phyloP scores from a whole-genome alignment of 306 rosid species.

The Vigna trinervia region DNA sequence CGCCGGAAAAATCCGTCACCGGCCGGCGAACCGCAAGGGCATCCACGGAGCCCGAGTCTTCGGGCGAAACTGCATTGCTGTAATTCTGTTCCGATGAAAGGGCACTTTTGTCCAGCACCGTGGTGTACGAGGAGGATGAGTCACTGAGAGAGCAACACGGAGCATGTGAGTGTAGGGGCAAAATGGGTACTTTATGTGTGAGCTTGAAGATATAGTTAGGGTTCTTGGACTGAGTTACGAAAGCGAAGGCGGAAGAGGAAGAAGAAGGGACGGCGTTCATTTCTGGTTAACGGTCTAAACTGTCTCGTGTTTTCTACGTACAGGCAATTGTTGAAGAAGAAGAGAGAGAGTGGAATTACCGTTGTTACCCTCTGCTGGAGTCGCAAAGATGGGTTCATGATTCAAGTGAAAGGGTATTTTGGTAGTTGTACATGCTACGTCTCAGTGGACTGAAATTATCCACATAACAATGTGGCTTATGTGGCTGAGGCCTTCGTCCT shows the following conservation, averaged over 20 bases:
- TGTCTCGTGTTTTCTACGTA: constrained; percentile 36
- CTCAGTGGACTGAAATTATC: constrained; percentile 35
- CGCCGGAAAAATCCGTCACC: constrained; percentile 59
- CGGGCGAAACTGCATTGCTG: background rate
- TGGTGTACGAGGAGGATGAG: constrained; percentile 51
- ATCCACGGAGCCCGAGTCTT: constrained; percentile 41
- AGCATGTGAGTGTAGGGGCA: constrained; percentile 53
- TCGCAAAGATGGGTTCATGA: no score
- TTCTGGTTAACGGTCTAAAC: constrained; percentile 55
- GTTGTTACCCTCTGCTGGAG: constrained; percentile 43
- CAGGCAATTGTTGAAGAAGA: constrained; percentile 45
- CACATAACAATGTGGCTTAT: constrained; percentile 46
- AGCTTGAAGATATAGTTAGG: constrained; percentile 53
- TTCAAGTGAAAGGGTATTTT: constrained; percentile 27
- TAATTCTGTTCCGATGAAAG: constrained; percentile 36
- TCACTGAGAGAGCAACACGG: constrained; percentile 63
- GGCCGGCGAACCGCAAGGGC: constrained; percentile 81
- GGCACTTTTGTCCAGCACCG: constrained; percentile 50
- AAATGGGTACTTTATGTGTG: constrained; percentile 54
- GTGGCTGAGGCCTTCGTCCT: constrained; percentile 52
- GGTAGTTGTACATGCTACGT: background rate
- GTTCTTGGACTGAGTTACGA: constrained; percentile 67
- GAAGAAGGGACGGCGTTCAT: constrained; percentile 65
- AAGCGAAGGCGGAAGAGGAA: constrained; percentile 56
- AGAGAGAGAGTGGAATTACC: constrained; percentile 35